Conservation (phyloP, 257 asterid genomes). For the Voacanga thouarsii region DNA sequence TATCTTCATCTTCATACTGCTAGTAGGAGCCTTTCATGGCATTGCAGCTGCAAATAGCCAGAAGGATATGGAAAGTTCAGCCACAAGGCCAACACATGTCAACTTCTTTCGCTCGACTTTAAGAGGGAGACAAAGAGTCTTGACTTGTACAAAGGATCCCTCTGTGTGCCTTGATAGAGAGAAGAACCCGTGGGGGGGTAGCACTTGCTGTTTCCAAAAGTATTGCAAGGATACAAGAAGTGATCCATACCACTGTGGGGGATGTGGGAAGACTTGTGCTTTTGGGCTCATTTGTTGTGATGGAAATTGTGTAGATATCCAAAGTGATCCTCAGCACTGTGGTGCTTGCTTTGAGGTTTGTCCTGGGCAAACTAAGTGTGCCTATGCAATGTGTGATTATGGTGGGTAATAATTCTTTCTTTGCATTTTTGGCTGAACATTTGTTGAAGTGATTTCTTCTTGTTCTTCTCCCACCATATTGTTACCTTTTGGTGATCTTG, state of each 20-base stretch:
- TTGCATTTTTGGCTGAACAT: neutral
- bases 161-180: conserved; percentile 29
- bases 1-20: neutral
- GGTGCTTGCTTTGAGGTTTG: conserved; percentile 50
- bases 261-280: conserved; percentile 42
- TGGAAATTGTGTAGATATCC: conserved; percentile 37
- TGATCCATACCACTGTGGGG: conserved; percentile 41
- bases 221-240: conserved; percentile 36
- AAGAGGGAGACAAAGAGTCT: conserved; percentile 11
- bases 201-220: conserved; percentile 39
- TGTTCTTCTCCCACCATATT: neutral
- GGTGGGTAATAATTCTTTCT: conserved; percentile 23
- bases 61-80: too few relatives aligned
- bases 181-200: conserved; percentile 45
- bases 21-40: neutral
- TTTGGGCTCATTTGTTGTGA: conserved; percentile 42
- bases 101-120: conserved; percentile 7
- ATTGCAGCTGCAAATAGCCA: neutral
- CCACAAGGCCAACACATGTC: neutral
- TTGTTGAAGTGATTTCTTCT: neutral
- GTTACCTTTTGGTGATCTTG: neutral
- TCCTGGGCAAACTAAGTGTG: conserved; percentile 23
- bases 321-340: conserved; percentile 36
- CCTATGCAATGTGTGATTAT: conserved; percentile 51
- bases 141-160: conserved; percentile 38